Evolutionary conservation across 495 filamentous ascomycete genomes (phyloP).

Genomic region (Annulohypoxylon nitens): DNA sequence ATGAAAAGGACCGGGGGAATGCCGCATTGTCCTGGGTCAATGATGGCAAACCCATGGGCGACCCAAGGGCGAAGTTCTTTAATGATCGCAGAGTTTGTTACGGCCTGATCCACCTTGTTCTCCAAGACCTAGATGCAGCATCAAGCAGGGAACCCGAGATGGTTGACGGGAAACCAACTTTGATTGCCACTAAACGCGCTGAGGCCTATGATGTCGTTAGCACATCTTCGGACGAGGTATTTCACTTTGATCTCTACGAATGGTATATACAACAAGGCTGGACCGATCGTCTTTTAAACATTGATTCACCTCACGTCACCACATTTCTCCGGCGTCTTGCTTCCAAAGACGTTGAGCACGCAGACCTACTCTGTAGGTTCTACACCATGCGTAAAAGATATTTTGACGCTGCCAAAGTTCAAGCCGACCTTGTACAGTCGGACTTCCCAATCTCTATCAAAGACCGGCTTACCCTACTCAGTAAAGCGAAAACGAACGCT

Average conservation of each 20-base stretch:
- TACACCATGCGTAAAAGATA: constrained; percentile 82
- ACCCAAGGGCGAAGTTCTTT: constrained; percentile 75
- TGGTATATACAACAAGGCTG: constrained; percentile 91
- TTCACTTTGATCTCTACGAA: constrained; percentile 93
- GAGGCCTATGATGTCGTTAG: constrained; percentile 92
- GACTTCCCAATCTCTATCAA: constrained; percentile 79
- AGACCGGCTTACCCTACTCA: constrained; percentile 88
- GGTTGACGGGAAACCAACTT: constrained; percentile 81
- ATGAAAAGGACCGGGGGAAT: constrained; percentile 85
- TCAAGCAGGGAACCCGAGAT: constrained; percentile 73
- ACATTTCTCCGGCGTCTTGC: constrained; percentile 86
- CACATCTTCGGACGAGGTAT: constrained; percentile 87
- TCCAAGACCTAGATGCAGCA: constrained; percentile 79
- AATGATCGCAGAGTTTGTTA: constrained; percentile 83
- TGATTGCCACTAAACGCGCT: constrained; percentile 78
- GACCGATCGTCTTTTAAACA: constrained; percentile 84
- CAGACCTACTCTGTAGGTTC: constrained; percentile 93
- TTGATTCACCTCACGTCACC: constrained; percentile 84
- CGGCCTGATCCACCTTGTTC: constrained; percentile 79
- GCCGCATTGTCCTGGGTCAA: constrained; percentile 77
- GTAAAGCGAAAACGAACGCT: constrained; percentile 87
- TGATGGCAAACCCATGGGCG: constrained; percentile 68
- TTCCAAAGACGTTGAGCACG: constrained; percentile 74
- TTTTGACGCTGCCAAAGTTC: constrained; percentile 87
- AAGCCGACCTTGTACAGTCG: constrained; percentile 84